These are phyloP conservation scores for Pseudopithomyces maydicus DNA, from an alignment of 2,329 filamentous ascomycete species.

Conservation along the genomic window DNA sequence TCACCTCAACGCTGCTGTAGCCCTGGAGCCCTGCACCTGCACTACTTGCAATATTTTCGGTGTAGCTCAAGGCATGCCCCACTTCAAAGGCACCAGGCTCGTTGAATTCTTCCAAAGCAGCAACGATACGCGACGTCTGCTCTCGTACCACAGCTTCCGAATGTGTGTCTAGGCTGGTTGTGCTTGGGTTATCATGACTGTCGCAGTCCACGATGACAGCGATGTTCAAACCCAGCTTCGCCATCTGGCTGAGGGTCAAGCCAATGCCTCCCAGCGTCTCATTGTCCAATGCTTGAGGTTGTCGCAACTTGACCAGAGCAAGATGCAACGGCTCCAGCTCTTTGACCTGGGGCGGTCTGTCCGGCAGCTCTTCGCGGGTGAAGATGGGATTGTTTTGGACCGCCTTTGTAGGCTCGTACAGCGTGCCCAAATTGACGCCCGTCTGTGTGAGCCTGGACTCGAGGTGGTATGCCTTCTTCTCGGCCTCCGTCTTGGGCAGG, in stretches of 20 bases:
- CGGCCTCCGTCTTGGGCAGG: slow-evolving; percentile 21
- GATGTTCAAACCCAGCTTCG: slow-evolving; percentile 78
- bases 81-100: slow-evolving; percentile 71
- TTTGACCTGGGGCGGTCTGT: slow-evolving; percentile 28
- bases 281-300: slow-evolving; percentile 73
- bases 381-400: slow-evolving; percentile 66
- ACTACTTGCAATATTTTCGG: slow-evolving; percentile 34
- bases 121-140: slow-evolving; percentile 75
- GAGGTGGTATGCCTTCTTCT: slow-evolving; percentile 34
- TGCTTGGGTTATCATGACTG: slow-evolving; percentile 44
- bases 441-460: slow-evolving; percentile 45
- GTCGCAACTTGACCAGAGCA: slow-evolving; percentile 82
- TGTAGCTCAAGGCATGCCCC: slow-evolving; percentile 58
- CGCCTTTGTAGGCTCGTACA: slow-evolving; percentile 63
- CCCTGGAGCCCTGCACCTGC: slow-evolving; percentile 39
- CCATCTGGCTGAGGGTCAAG: slow-evolving; percentile 82
- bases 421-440: slow-evolving; percentile 65
- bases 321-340: slow-evolving; percentile 66
- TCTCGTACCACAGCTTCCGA: slow-evolving; percentile 57
- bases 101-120: slow-evolving; percentile 73
- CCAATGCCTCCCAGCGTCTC: slow-evolving; percentile 74
- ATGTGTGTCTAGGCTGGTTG: slow-evolving; percentile 28
- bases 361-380: slow-evolving; percentile 56
- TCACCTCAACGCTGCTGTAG: slow-evolving; percentile 46
- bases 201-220: slow-evolving; percentile 81